Evolutionary conservation across 2,329 filamentous ascomycete species (phyloP).

Genomic region (Fusarium verrucosum): DNA sequence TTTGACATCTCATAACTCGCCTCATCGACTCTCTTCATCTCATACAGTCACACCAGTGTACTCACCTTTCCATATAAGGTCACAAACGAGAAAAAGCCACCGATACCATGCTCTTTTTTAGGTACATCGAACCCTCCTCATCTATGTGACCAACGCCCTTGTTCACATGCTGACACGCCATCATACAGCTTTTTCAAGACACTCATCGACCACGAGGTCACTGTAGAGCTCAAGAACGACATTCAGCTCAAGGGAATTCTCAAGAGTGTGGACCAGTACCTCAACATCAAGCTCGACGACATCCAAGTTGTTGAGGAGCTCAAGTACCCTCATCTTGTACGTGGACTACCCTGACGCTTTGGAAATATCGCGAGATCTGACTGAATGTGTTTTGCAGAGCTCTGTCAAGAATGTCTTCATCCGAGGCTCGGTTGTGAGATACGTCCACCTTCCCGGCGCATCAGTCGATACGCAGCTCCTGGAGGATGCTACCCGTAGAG

Average conservation of each 20-base stretch:
- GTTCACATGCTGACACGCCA: constrained; percentile 3
- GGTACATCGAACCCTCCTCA: constrained; percentile 44
- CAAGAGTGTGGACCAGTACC: constrained; percentile 97
- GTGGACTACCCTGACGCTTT: constrained; percentile 31
- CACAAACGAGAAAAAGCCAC: background rate
- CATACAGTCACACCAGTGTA: fast-evolving
- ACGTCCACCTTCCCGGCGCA: constrained; percentile 84
- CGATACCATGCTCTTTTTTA: constrained; percentile 58
- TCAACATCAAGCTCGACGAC: constrained; percentile 99
- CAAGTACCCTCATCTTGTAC: constrained; percentile 92
- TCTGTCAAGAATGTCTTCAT: constrained; percentile 97
- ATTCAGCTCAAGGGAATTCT: constrained; percentile 95
- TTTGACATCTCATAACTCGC: background rate
- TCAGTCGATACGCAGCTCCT: constrained; percentile 87
- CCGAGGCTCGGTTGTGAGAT: constrained; percentile 89
- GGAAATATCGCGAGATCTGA: background rate
- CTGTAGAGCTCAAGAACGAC: constrained; percentile 99
- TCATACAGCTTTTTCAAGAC: constrained; percentile 91
- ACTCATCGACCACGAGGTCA: constrained; percentile 95
- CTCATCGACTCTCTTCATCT: background rate
- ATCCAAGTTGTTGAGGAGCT: constrained; percentile 92
- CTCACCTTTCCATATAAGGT: background rate
- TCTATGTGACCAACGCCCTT: background rate
- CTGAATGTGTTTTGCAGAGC: constrained; percentile 54
- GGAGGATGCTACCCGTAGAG: constrained; percentile 90